Evolutionary conservation across 2,329 filamentous ascomycete genomes (phyloP).

Genomic region (Botrytis paeoniae): DNA sequence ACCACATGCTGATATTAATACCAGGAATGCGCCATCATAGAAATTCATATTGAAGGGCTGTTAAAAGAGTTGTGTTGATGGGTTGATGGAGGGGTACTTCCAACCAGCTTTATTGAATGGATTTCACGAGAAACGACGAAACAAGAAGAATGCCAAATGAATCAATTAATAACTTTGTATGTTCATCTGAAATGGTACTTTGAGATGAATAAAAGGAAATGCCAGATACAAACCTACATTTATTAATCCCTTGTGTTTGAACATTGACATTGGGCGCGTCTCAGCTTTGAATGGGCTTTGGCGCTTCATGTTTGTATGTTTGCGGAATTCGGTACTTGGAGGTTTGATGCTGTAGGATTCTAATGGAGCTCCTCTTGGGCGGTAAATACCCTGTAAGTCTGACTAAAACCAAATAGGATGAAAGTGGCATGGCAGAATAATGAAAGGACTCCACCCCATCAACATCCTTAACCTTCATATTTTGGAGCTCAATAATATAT

Average conservation of each 20-base stretch:
- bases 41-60: constrained; percentile 28
- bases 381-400: background rate
- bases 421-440: constrained; percentile 16
- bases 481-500: constrained; percentile 1
- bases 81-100: background rate
- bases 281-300: constrained; percentile 2
- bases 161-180: background rate
- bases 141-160: background rate
- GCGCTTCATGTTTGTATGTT: background rate
- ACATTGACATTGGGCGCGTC: background rate
- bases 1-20: constrained; percentile 31
- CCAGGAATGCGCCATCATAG: constrained; percentile 31
- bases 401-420: constrained; percentile 4
- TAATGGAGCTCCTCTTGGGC: background rate
- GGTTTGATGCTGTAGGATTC: background rate
- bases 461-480: background rate
- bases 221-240: background rate
- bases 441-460: constrained; percentile 2
- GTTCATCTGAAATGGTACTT: background rate
- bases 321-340: background rate
- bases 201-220: background rate
- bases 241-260: background rate
- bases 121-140: background rate
- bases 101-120: background rate
- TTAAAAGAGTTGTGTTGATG: background rate